A percentile compares a stretch with the other conserved stretches of the same genome.
phyloP scores from a whole-genome alignment of 306 rosid species.

The Urtica urens region DNA sequence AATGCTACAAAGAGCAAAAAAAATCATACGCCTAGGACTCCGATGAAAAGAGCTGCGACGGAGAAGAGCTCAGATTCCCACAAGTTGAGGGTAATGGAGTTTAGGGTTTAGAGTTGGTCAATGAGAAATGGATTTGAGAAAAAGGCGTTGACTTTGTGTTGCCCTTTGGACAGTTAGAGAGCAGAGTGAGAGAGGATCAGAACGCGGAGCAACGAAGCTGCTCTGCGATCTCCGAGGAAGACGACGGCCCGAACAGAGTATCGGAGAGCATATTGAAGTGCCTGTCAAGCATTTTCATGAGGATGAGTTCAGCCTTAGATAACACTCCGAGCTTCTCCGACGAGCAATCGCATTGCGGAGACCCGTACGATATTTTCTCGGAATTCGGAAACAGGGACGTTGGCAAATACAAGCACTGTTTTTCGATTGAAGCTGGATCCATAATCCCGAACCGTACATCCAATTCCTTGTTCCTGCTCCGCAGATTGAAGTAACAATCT shows the following conservation, averaged over 20 bases:
- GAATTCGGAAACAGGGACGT: constrained; percentile 59
- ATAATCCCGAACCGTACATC: constrained; percentile 57
- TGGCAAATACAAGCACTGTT: constrained; percentile 52
- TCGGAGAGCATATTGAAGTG: constrained; percentile 77
- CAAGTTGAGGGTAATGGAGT: constrained; percentile 35
- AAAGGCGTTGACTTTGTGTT: constrained; percentile 11
- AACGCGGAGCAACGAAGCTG: constrained; percentile 26
- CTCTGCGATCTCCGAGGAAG: constrained; percentile 23
- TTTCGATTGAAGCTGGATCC: constrained; percentile 39
- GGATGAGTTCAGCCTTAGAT: constrained; percentile 42
- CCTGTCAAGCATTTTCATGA: constrained; percentile 58
- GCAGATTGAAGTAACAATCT: constrained; percentile 63
- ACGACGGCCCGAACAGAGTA: constrained; percentile 58
- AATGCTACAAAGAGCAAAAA: constrained; percentile 30
- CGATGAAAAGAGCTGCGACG: constrained; percentile 37
- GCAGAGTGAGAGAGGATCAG: constrained; percentile 22
- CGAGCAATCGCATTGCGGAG: constrained; percentile 23
- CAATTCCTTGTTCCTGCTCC: constrained; percentile 51
- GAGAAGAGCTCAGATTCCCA: constrained; percentile 33
- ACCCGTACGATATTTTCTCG: constrained; percentile 58
- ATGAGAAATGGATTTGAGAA: too few species aligned
- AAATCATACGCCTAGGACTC: constrained; percentile 17
- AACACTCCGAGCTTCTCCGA: constrained; percentile 21
- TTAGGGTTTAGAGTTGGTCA: too few species aligned
- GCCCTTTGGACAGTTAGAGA: constrained; percentile 40